These are phyloP conservation scores for Penicillium glabrum DNA, from an alignment of 2,329 filamentous ascomycete species.

Conservation along the genomic window DNA sequence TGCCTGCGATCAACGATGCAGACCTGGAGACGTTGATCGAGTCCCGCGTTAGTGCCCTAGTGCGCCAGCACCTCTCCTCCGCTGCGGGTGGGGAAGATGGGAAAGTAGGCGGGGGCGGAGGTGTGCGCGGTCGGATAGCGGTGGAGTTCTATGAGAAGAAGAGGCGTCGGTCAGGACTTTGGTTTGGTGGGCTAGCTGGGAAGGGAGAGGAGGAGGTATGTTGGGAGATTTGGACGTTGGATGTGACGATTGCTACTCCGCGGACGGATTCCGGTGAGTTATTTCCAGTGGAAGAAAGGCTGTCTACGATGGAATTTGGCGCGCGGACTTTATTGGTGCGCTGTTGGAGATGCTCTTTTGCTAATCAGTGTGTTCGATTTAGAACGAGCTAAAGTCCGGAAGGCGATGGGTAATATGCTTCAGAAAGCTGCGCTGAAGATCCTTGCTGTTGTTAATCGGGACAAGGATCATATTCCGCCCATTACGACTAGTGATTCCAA, in stretches of 20 bases:
- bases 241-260: slow-evolving; percentile 89
- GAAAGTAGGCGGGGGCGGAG: slow-evolving; percentile 32
- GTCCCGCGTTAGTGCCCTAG: slow-evolving; percentile 74
- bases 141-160: slow-evolving; percentile 96
- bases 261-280: slow-evolving; percentile 81
- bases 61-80: slow-evolving; percentile 70
- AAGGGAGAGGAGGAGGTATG: slow-evolving; percentile 89
- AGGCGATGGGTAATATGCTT: slow-evolving; percentile 86
- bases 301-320: no score
- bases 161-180: slow-evolving; percentile 72
- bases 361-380: background rate
- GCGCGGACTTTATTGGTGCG: background rate
- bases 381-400: slow-evolving; percentile 86
- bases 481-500: slow-evolving; percentile 91
- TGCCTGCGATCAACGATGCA: slow-evolving; percentile 85
- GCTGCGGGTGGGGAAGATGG: slow-evolving; percentile 53
- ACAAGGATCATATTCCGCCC: slow-evolving; percentile 95
- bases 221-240: slow-evolving; percentile 95
- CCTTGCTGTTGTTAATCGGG: slow-evolving; percentile 77
- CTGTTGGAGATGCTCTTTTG: background rate
- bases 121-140: slow-evolving; percentile 72
- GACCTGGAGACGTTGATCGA: slow-evolving; percentile 94
- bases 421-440: slow-evolving; percentile 88
- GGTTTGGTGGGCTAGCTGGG: slow-evolving; percentile 55
- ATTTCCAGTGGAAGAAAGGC: background rate